A percentile compares a stretch with the other conserved stretches of the same genome.
Conservation (phyloP, 2,329 filamentous ascomycete species). For the Dryadomyces quercivorus region DNA sequence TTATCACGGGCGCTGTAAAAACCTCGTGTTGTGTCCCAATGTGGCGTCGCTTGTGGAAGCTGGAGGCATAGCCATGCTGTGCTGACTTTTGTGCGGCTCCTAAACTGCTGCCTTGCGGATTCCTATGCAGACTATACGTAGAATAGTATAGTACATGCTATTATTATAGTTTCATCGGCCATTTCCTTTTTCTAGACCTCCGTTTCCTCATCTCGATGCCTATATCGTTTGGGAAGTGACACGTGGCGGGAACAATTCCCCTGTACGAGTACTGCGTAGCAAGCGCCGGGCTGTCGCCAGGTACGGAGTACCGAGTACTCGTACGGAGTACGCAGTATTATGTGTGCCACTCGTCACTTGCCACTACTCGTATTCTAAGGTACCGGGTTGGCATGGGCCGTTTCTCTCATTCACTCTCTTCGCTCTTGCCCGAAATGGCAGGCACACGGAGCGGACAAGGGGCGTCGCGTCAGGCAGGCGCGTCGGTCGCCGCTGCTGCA, state of each 20-base stretch:
- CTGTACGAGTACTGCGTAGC: too few species aligned
- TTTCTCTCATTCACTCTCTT: neutral
- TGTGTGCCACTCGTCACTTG: too few species aligned
- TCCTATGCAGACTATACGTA: neutral
- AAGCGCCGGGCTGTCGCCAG: too few species aligned
- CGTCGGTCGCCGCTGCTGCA: constrained; percentile 7
- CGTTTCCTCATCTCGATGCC: too few species aligned
- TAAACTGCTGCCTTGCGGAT: neutral
- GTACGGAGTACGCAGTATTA: too few species aligned
- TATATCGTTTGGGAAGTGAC: too few species aligned
- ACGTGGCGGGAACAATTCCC: too few species aligned
- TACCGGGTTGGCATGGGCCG: neutral
- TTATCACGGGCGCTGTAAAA: neutral
- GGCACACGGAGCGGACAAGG: neutral
- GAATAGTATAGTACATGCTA: neutral
- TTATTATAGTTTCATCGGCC: neutral
- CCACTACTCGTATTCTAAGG: neutral
- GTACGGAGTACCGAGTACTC: too few species aligned
- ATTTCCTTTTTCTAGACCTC: too few species aligned
- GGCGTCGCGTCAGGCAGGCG: neutral
- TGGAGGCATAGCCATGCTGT: too few species aligned
- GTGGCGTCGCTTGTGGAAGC: neutral
- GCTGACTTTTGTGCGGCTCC: too few species aligned
- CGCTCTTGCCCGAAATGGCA: constrained; percentile 1
- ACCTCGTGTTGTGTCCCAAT: neutral